Evolutionary conservation across 768 basidiomycete species (phyloP).

Genomic region (Pulveroboletus sp.): DNA sequence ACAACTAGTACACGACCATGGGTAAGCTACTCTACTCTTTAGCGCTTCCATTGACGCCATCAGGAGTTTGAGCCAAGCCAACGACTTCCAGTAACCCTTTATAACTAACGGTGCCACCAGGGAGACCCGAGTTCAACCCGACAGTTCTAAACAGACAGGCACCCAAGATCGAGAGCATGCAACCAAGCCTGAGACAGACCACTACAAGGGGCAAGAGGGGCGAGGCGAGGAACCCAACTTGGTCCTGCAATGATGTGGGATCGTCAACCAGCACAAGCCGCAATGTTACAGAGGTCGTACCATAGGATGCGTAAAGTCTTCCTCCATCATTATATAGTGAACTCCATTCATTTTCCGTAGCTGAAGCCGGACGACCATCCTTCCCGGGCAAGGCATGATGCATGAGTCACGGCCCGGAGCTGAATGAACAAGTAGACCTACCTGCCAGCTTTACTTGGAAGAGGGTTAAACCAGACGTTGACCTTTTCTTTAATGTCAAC

Average conservation of each 20-base stretch:
- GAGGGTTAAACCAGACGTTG: slow-evolving; percentile 45
- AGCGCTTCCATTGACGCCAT: slow-evolving; percentile 8
- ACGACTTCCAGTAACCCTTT: slow-evolving; percentile 20
- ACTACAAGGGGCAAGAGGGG: slow-evolving; percentile 17
- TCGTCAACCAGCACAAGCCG: slow-evolving; percentile 1
- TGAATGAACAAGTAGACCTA: slow-evolving; percentile 20
- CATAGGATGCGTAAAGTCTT: slow-evolving; percentile 57
- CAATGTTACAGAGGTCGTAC: slow-evolving; percentile 20
- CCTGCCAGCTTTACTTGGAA: slow-evolving; percentile 44
- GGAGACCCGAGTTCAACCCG: slow-evolving; percentile 21
- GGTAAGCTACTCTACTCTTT: slow-evolving; percentile 8
- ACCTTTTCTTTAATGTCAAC: slow-evolving; percentile 46
- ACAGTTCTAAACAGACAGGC: slow-evolving; percentile 19
- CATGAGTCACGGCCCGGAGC: background rate
- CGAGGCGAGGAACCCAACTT: slow-evolving; percentile 17
- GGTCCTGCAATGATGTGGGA: slow-evolving; percentile 13
- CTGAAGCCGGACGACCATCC: slow-evolving; percentile 46
- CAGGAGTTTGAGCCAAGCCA: slow-evolving; percentile 5
- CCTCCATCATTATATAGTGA: slow-evolving; percentile 49
- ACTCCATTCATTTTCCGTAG: slow-evolving; percentile 40
- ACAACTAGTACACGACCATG: too few relatives aligned
- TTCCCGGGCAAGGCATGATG: slow-evolving; percentile 13
- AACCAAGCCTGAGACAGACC: slow-evolving; percentile 16
- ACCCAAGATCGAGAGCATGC: slow-evolving; percentile 20
- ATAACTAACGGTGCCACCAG: slow-evolving; percentile 12